Evolutionary conservation across 1,284 basidiomycete genomes (phyloP).

Genomic region (Spongiforma sp.): DNA sequence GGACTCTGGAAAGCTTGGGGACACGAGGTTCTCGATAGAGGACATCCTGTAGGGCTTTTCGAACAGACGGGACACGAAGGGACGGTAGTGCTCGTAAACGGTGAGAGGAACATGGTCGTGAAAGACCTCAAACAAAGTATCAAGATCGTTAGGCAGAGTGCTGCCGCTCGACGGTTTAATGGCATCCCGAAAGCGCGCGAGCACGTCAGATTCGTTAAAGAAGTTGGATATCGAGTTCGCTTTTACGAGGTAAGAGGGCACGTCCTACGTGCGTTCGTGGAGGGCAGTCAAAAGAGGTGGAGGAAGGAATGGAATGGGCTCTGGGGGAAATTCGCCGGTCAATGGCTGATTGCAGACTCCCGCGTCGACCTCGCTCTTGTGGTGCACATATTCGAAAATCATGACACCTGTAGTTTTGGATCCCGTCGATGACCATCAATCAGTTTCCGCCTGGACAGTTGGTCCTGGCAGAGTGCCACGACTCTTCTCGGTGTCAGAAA

Average conservation of each 20-base stretch:
- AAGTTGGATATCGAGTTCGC: slow-evolving; percentile 24
- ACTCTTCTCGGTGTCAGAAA: too few relatives aligned
- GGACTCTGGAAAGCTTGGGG: slow-evolving; percentile 26
- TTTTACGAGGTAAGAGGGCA: slow-evolving; percentile 29
- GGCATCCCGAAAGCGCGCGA: slow-evolving; percentile 18
- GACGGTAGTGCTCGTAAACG: slow-evolving; percentile 25
- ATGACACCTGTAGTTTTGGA: too few relatives aligned
- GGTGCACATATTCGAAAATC: too few relatives aligned
- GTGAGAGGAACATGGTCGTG: slow-evolving; percentile 23
- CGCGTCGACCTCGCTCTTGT: too few relatives aligned
- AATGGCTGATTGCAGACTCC: slow-evolving; percentile 20
- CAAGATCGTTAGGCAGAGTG: too few relatives aligned
- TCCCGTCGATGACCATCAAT: too few relatives aligned
- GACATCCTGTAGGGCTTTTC: slow-evolving; percentile 23
- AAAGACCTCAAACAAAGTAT: slow-evolving; percentile 18
- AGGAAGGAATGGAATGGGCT: slow-evolving; percentile 18
- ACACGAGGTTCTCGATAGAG: slow-evolving; percentile 29
- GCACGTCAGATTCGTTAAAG: slow-evolving; percentile 21
- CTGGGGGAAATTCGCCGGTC: slow-evolving; percentile 16
- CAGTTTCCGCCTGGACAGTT: too few relatives aligned
- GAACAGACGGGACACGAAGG: slow-evolving; percentile 27
- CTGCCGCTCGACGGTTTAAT: slow-evolving; percentile 7
- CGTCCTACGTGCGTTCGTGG: slow-evolving; percentile 21
- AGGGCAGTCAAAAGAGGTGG: slow-evolving; percentile 21
- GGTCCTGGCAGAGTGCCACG: too few relatives aligned